Base-by-base conservation (phyloP, 2,329 filamentous ascomycete species). In the Diaporthe sp. region DNA sequence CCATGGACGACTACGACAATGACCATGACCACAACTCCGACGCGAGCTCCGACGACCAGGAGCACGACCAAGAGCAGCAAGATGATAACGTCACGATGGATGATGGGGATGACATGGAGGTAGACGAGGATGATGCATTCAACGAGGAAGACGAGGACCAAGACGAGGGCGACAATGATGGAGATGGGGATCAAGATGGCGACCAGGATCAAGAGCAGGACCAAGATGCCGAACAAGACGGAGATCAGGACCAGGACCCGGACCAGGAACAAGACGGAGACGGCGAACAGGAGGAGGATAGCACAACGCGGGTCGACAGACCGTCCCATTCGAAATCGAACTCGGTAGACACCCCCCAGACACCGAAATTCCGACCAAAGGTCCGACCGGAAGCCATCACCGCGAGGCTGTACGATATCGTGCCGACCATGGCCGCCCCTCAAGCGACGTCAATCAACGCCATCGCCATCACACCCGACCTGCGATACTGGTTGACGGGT, bases 361-460 rank as follows among this genome's bases (percentile, higher is more conserved):
- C 81, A 86, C 83, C 80, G 58, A 82, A 79, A 77, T 87, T 83
- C 80, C 91, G 90, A 65, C 93, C 93, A 1, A 88, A 86, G 68
- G 89, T 95, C n/a, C 91, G 94, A 0, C 89, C 92, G 15, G 95
- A 98, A 81, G 94, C 92, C n/a, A 86, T 98, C 68, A 93, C 90
- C 1, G 96, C 97, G 20, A 87, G 89, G 55, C 91, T 94, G 2
- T 99, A 98, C 86, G 97, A 99, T 82, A 98, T 99, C 76, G 94
- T 98, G 1, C 97, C 97, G 2, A 98, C 97, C 31, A 98, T 98
- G 86, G 97, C 97, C 2, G 97, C 97, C 4, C 97, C 97, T 1
- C 96, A 98, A 83, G 94, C 95, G 77, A 99, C 97, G 4, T 98
- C 95, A 72, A 95, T 99, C 84, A 99, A 99, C 82, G 93, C 95